Evolutionary conservation across 495 filamentous ascomycete genomes (phyloP).

Genomic region (Hypoxylon fuscum): DNA sequence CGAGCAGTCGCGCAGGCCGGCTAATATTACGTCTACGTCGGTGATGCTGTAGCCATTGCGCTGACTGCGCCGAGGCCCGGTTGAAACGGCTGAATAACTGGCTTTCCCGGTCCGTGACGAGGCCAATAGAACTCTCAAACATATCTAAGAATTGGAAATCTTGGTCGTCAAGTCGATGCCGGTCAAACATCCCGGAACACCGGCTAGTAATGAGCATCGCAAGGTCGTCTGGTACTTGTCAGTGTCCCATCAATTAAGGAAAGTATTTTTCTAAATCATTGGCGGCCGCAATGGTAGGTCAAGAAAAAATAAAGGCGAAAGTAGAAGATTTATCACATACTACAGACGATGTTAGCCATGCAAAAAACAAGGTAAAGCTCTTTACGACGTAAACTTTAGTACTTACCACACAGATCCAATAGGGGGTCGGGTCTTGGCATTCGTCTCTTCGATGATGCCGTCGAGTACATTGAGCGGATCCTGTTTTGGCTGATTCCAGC

Average conservation of each 20-base stretch:
- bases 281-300: neutral
- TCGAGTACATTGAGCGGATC: constrained; percentile 74
- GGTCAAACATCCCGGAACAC: constrained; percentile 72
- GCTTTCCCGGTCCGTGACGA: constrained; percentile 70
- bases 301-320: neutral
- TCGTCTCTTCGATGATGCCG: constrained; percentile 75
- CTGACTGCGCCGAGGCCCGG: constrained; percentile 66
- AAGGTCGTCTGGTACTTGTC: constrained; percentile 58
- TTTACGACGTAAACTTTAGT: neutral
- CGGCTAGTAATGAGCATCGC: constrained; percentile 71
- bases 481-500: constrained; percentile 76
- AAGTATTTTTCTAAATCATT: neutral
- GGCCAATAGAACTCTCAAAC: constrained; percentile 74
- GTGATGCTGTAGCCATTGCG: constrained; percentile 68
- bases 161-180: constrained; percentile 68
- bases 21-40: constrained; percentile 54
- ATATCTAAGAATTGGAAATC: constrained; percentile 76
- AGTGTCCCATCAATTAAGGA: neutral
- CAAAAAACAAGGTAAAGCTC: neutral
- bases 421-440: constrained; percentile 71
- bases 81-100: constrained; percentile 72
- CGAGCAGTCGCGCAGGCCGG: constrained; percentile 25
- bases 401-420: constrained; percentile 63
- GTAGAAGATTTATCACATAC: constrained; percentile 32
- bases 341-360: constrained; percentile 15